Conservation (phyloP, 2,329 filamentous ascomycete genomes). For the Raffaelea arxii region DNA sequence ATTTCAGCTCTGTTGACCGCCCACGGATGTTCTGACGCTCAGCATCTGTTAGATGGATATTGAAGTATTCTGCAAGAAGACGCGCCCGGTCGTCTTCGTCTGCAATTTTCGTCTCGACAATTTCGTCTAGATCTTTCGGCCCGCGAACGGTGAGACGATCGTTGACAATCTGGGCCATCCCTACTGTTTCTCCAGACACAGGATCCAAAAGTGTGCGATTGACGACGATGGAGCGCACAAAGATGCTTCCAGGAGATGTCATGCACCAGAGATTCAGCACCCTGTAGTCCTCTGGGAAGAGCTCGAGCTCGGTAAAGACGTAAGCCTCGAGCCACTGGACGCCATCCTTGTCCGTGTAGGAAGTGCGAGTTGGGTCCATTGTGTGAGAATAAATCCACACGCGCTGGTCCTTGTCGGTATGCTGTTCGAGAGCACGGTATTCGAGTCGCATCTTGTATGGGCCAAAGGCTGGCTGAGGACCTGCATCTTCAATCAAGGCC, state of each 20-base stretch:
- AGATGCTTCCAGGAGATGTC: slow-evolving; percentile 25
- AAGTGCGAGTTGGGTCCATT: slow-evolving; percentile 8
- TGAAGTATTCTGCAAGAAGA: slow-evolving; percentile 42
- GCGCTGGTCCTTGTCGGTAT: slow-evolving; percentile 23
- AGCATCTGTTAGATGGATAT: slow-evolving; percentile 31
- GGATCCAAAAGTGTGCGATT: slow-evolving; percentile 19
- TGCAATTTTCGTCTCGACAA: slow-evolving; percentile 30
- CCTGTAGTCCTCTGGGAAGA: slow-evolving; percentile 34
- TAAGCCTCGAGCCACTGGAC: slow-evolving; percentile 39
- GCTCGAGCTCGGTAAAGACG: slow-evolving; percentile 41
- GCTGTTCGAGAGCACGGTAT: slow-evolving; percentile 2
- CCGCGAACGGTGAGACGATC: slow-evolving; percentile 33
- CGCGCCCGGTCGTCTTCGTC: slow-evolving; percentile 38
- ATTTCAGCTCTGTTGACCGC: slow-evolving; percentile 17
- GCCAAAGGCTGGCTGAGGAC: background rate
- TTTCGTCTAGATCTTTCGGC: slow-evolving; percentile 21
- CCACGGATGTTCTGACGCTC: slow-evolving; percentile 40
- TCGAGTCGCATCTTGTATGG: background rate
- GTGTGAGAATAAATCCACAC: slow-evolving; percentile 29
- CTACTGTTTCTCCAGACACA: slow-evolving; percentile 15
- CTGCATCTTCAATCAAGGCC: slow-evolving; percentile 14
- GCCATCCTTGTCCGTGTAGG: slow-evolving; percentile 16
- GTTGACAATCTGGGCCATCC: slow-evolving; percentile 32
- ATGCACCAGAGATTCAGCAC: slow-evolving; percentile 33
- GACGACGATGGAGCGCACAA: slow-evolving; percentile 26